A percentile compares a stretch with the other conserved stretches of the same genome.
Evolutionary conservation across 352 stramenopile genomes (phyloP).

Genomic region (Pythium sukuiense): DNA sequence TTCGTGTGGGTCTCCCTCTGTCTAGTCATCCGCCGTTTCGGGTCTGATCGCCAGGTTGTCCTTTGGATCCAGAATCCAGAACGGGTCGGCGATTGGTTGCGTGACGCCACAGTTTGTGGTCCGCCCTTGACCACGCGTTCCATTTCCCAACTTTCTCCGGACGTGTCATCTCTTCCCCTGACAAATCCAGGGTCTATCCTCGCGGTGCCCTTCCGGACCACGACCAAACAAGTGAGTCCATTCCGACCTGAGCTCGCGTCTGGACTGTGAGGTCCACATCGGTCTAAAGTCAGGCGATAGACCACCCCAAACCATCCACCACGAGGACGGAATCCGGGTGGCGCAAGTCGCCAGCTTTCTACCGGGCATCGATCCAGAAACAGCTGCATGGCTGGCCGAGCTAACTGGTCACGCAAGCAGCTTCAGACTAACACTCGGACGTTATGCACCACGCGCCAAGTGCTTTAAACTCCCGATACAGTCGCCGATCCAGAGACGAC

Average conservation of each 20-base stretch:
- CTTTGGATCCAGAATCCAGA: slow-evolving; percentile 8
- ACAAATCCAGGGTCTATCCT: neutral
- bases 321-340: slow-evolving; percentile 10
- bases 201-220: neutral
- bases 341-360: slow-evolving; percentile 24
- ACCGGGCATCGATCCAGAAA: slow-evolving; percentile 16
- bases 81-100: slow-evolving; percentile 9
- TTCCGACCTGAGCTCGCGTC: too few species aligned
- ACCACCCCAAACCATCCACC: slow-evolving; percentile 3
- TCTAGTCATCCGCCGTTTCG: slow-evolving; percentile 2
- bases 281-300: neutral
- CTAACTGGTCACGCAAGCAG: slow-evolving; percentile 11
- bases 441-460: slow-evolving; percentile 12
- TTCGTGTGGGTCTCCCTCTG: neutral
- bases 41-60: neutral
- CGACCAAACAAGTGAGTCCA: neutral
- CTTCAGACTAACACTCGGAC: neutral
- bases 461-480: neutral
- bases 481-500: slow-evolving; percentile 8
- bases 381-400: slow-evolving; percentile 26
- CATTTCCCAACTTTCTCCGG: slow-evolving; percentile 4
- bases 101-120: slow-evolving; percentile 7
- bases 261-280: neutral
- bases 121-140: slow-evolving; percentile 6
- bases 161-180: neutral